Evolutionary conservation across 306 rosid genomes (phyloP).

Genomic region (Betula pendula): DNA sequence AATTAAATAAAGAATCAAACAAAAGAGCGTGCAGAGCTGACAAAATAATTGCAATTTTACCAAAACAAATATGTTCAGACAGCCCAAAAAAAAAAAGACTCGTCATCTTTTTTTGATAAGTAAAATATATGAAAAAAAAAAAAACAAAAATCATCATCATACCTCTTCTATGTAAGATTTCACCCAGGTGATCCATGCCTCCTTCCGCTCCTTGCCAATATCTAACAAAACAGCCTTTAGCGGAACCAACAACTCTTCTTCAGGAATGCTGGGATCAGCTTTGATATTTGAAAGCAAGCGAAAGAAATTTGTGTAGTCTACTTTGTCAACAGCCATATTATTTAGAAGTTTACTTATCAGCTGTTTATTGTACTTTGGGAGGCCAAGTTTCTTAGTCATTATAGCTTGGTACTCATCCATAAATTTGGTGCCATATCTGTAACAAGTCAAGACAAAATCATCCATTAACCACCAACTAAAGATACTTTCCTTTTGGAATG

Average conservation of each 20-base stretch:
- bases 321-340: slow-evolving; percentile 97
- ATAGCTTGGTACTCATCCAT: slow-evolving; percentile 95
- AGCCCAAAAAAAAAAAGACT: neutral
- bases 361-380: slow-evolving; percentile 87
- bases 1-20: neutral
- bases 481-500: slow-evolving; percentile 3
- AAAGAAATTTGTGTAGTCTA: slow-evolving; percentile 95
- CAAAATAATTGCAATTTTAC: neutral
- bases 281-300: slow-evolving; percentile 77
- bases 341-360: slow-evolving; percentile 82
- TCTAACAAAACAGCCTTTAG: slow-evolving; percentile 85
- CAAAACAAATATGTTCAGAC: neutral
- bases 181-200: slow-evolving; percentile 92
- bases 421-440: slow-evolving; percentile 86
- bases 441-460: slow-evolving; percentile 28
- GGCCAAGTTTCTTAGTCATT: slow-evolving; percentile 96
- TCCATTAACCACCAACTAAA: slow-evolving; percentile 17
- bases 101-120: too few species aligned
- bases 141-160: neutral
- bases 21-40: too few species aligned
- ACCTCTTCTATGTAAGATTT: slow-evolving; percentile 84
- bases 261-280: slow-evolving; percentile 77
- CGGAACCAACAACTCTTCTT: slow-evolving; percentile 78
- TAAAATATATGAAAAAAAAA: too few species aligned
- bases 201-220: slow-evolving; percentile 96